Base-by-base conservation (phyloP, 2,329 filamentous ascomycete genomes). In the Trichoderma breve region DNA sequence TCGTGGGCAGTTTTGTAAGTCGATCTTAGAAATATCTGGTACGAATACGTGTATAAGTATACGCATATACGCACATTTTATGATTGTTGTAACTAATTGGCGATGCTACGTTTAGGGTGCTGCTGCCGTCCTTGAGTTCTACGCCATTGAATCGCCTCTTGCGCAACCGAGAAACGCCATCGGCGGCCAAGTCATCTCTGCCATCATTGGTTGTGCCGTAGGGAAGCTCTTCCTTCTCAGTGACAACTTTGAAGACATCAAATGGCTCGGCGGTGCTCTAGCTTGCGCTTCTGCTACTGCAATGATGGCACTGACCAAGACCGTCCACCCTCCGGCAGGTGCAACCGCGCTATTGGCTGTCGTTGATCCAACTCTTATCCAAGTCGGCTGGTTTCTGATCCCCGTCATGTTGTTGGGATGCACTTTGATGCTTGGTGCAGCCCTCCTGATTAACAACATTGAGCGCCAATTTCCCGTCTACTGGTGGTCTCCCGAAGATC, bases 61-160 rank as follows among this genome's bases (percentile, higher is more conserved):
- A 32, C 30, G 28, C 34, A 18, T 30, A 28, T 34, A 51, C 11
- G 28, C 55, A 58, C 55, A 32, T 32, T 11, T 58, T n/a, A 9
- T n/a, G 2, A n/a, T n/a, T n/a, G 1, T 57, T 6, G 5, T 15
- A 43, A 8, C 64, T 58, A 24, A 67, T 18, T 6, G 11, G 12
- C 24, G 21, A 5, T 39, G 24, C 18, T 30, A 6, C 51, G 6
- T 67, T 21, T 34, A 92, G 90, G 92, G 92, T 66, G 92, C 92
- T 5, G 89, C 91, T 3, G 92, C 92, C 15, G 91, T 94, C n/a
- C 86, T 94, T 47, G 88, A 92, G 76, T 94, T 92, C 80, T 90
- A 90, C 76, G 86, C 89, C 61, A 90, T 93, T 75, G 89, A 92
- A 64, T 91, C 91, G 0, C 91, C 92, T 0, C 86, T 94, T 32